A percentile compares a stretch with the other conserved stretches of the same genome.
Evolutionary conservation across 2,329 filamentous ascomycete genomes (phyloP).

Genomic region (Colletotrichum simmondsii): DNA sequence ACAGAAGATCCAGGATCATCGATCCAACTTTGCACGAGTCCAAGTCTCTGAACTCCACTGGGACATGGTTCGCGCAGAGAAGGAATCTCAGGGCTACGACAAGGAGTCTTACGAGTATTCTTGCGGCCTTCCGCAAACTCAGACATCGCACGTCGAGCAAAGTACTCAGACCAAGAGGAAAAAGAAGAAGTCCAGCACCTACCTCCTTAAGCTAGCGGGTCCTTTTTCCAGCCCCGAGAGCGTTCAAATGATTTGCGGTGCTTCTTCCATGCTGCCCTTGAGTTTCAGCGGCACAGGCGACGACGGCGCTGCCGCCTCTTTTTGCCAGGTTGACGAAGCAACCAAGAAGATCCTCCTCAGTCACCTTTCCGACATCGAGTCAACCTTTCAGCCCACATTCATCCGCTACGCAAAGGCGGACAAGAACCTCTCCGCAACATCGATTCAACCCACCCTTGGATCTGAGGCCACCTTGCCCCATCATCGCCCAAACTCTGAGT

Average conservation of each 20-base stretch:
- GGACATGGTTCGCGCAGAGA: conserved; percentile 18
- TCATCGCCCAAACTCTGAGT: conserved; percentile 37
- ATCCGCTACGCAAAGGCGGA: conserved; percentile 29
- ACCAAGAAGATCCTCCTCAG: not conserved
- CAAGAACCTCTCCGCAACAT: conserved; percentile 27
- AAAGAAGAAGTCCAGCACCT: not conserved
- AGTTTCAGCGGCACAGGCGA: not conserved
- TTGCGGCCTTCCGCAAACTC: not conserved
- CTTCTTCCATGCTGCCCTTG: not conserved
- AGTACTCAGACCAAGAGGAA: not conserved
- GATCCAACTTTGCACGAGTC: conserved; percentile 13
- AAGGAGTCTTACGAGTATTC: conserved; percentile 34
- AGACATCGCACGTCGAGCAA: not conserved
- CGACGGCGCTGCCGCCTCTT: not conserved
- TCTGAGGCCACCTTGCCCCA: conserved; percentile 36
- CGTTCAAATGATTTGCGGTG: not conserved
- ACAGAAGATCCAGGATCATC: conserved; percentile 20
- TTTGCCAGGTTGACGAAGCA: not conserved
- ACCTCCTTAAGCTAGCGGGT: conserved; percentile 20
- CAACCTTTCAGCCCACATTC: conserved; percentile 10
- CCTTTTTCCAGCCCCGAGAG: not conserved
- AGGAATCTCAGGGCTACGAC: conserved; percentile 8
- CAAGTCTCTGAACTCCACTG: conserved; percentile 9
- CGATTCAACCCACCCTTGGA: conserved; percentile 34
- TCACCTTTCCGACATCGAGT: not conserved